Conservation (phyloP, 176 grass and related monocot species). For the Zoysia pacifica region DNA sequence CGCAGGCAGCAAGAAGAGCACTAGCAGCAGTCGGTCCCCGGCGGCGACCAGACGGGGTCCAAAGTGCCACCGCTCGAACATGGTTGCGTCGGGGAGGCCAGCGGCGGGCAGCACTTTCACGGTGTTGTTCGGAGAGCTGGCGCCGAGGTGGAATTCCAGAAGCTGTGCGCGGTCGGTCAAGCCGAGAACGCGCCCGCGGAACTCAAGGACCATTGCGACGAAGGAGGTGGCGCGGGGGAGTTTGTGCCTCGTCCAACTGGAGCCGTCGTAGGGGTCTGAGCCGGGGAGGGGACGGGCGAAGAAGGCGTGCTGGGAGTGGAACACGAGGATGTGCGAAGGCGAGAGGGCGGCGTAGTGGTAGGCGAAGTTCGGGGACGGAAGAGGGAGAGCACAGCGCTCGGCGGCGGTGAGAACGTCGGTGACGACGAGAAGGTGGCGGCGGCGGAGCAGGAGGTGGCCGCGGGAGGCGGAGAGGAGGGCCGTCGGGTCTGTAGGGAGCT, state of each 20-base stretch:
- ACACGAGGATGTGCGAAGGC: slow-evolving; percentile 46
- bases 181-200: slow-evolving; percentile 38
- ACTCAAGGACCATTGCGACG: slow-evolving; percentile 29
- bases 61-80: slow-evolving; percentile 22
- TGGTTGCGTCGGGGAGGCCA: slow-evolving; percentile 45
- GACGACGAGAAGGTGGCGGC: slow-evolving; percentile 12
- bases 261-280: neutral
- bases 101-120: slow-evolving; percentile 3
- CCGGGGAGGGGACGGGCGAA: slow-evolving; percentile 28
- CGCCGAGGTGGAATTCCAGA: slow-evolving; percentile 40
- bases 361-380: slow-evolving; percentile 37
- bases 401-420: slow-evolving; percentile 30
- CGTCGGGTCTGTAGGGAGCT: neutral
- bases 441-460: slow-evolving; percentile 33
- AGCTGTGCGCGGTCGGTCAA: slow-evolving; percentile 47
- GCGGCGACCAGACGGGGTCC: slow-evolving; percentile 32
- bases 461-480: slow-evolving; percentile 29
- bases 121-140: neutral
- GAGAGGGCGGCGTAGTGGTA: slow-evolving; percentile 44
- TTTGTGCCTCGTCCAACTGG: slow-evolving; percentile 34
- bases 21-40: slow-evolving; percentile 35
- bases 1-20: slow-evolving; percentile 43
- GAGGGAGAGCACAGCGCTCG: neutral
- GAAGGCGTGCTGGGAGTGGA: slow-evolving; percentile 51
- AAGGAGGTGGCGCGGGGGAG: slow-evolving; percentile 44